Conservation (phyloP, 2,329 filamentous ascomycete species). For the Pyricularia sp. region DNA sequence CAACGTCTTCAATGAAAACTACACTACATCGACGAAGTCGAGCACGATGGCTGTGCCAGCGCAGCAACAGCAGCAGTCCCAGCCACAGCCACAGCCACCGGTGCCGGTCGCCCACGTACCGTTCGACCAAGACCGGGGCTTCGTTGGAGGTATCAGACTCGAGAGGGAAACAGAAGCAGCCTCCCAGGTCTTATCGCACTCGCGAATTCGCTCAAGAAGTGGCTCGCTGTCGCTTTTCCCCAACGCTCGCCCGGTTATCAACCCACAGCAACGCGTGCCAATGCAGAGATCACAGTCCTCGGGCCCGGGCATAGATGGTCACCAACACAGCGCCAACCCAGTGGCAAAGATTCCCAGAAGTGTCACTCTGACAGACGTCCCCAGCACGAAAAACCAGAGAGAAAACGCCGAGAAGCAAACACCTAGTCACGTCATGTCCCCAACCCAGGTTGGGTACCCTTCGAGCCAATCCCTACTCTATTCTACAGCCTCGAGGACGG, state of each 20-base stretch:
- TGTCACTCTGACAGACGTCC: background rate
- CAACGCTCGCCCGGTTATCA: background rate
- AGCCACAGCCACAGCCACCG: background rate
- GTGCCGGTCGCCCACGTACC: background rate
- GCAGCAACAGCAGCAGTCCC: background rate
- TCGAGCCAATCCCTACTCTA: background rate
- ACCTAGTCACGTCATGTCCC: background rate
- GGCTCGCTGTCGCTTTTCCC: constrained; percentile 1
- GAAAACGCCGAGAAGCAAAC: background rate
- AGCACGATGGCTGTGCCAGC: background rate
- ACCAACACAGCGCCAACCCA: background rate
- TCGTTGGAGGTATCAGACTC: constrained; percentile 3
- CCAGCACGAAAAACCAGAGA: background rate
- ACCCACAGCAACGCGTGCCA: background rate
- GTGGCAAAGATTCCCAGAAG: background rate
- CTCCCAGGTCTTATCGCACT: background rate
- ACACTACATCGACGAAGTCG: background rate
- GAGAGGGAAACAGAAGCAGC: background rate
- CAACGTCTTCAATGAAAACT: background rate
- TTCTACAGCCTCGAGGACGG: constrained; percentile 8
- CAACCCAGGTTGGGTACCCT: constrained; percentile 6
- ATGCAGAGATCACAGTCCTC: background rate
- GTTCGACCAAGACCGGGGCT: background rate
- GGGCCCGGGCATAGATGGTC: background rate
- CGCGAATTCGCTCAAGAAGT: background rate